Evolutionary conservation across 2,329 filamentous ascomycete species (phyloP), one percentile per base, ranked within the genome.

Genomic region (Colletotrichum lini): DNA sequence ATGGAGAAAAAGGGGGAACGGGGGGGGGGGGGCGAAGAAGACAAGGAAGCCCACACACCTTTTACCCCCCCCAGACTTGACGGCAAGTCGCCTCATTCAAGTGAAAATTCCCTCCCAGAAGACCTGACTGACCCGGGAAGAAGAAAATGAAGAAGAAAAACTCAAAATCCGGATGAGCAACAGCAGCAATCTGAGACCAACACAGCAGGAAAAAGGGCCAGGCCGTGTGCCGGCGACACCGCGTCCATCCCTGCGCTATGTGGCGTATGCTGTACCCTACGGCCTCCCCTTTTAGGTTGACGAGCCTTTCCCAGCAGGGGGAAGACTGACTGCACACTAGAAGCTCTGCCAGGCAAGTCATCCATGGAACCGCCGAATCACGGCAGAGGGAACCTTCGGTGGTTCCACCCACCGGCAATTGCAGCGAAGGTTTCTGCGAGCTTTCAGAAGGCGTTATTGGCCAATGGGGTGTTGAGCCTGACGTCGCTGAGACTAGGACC

Each of bases 401-500:
- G 53, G 21, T 57, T 58, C 68, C 44, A 58, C 58, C 57, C 68
- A 71, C 52, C 68, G 45, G 58, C 65, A 45, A 62, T 63, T 71
- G 58, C 42, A 56, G 68, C 68, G 65, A 71, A 30, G 40, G 53
- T 58, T 71, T 71, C 52, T 63, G 68, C 68, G 68, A 71, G 64
- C 62, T 71, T 68, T 67, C 26, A 42, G 15, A 45, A 45, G 30
- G 6, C 50, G 38, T 35, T 38, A 23, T 52, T 53, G 64, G 65
- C 64, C 64, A 67, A 71, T 68, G 47, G 57, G 50, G 30, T 3
- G 10, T 47, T 45, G 45, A 8, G 18, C 42, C 49, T 70, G 56
- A 61, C 67, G 63, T 67, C 57, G 67, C 63, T 57, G 50, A 67
- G 57, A 56, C 67, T 30, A 52, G 56, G 56, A 12, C 16, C 49